Conservation (phyloP, 441 rosid genomes). For the Croton laevigatus region DNA sequence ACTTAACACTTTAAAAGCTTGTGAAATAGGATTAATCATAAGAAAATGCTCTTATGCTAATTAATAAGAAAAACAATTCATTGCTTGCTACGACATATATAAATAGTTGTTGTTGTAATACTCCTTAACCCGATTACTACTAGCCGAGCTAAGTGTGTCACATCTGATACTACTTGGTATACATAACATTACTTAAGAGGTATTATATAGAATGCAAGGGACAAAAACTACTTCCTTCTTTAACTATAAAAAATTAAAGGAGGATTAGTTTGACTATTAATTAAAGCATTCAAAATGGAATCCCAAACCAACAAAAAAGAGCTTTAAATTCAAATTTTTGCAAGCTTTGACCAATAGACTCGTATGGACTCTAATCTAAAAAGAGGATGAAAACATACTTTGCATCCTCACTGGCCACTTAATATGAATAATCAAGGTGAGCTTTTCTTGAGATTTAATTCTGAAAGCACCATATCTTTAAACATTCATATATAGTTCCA, state of each 20-base stretch:
- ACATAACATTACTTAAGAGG: too few species aligned
- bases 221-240: too few species aligned
- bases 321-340: slow-evolving; percentile 19
- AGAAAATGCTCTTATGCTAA: too few species aligned
- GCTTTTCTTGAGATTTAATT: slow-evolving; percentile 15
- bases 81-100: too few species aligned
- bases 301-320: slow-evolving; percentile 14
- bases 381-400: slow-evolving; percentile 33
- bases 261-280: neutral
- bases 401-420: slow-evolving; percentile 15
- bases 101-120: too few species aligned
- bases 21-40: neutral
- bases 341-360: neutral
- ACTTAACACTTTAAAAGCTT: neutral
- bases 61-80: too few species aligned
- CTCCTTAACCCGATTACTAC: too few species aligned
- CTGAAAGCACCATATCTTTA: slow-evolving; percentile 22
- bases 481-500: neutral
- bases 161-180: too few species aligned
- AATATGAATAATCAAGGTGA: neutral
- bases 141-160: too few species aligned
- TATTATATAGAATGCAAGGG: too few species aligned
- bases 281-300: neutral
- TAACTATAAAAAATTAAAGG: neutral
- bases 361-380: slow-evolving; percentile 1